Percentiles rank a stretch among this genome's conserved stretches.
Evolutionary conservation across 352 stramenopile genomes (phyloP).

Genomic region (Phytophthora lateralis): DNA sequence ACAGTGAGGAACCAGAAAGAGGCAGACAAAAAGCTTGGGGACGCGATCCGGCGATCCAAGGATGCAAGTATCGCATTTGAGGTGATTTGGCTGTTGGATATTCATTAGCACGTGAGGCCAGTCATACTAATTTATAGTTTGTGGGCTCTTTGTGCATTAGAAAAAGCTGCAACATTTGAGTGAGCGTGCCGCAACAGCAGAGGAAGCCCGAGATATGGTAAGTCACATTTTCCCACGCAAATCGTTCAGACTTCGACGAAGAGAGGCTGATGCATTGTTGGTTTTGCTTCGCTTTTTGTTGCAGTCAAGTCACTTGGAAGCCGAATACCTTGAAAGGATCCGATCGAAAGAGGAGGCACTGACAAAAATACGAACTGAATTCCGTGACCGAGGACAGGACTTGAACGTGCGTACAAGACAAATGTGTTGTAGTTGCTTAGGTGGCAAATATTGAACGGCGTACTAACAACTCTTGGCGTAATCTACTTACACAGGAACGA

Average conservation of each 20-base stretch:
- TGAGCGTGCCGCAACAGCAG: constrained; percentile 52
- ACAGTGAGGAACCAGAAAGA: constrained; percentile 55
- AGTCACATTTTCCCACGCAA: background rate
- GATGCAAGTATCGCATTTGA: constrained; percentile 54
- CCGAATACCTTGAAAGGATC: constrained; percentile 49
- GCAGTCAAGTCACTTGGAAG: constrained; percentile 52
- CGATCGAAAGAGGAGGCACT: constrained; percentile 60
- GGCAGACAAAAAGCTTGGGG: constrained; percentile 50
- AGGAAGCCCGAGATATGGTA: constrained; percentile 70
- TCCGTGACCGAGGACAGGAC: constrained; percentile 56
- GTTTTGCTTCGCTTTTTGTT: constrained; percentile 4
- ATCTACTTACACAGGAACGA: constrained; percentile 33
- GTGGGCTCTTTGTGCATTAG: constrained; percentile 15
- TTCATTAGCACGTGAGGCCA: background rate
- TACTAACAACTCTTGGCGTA: background rate
- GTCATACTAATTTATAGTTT: background rate
- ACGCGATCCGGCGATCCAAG: constrained; percentile 42
- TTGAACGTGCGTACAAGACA: constrained; percentile 43
- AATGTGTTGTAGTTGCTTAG: background rate
- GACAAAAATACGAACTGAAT: constrained; percentile 51
- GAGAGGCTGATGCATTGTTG: background rate
- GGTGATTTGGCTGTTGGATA: constrained; percentile 19
- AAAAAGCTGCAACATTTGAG: constrained; percentile 53
- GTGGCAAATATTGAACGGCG: background rate
- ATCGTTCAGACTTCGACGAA: background rate